phyloP scores from a whole-genome alignment of 305 asterid genomes.

The Ilex paraguariensis region DNA sequence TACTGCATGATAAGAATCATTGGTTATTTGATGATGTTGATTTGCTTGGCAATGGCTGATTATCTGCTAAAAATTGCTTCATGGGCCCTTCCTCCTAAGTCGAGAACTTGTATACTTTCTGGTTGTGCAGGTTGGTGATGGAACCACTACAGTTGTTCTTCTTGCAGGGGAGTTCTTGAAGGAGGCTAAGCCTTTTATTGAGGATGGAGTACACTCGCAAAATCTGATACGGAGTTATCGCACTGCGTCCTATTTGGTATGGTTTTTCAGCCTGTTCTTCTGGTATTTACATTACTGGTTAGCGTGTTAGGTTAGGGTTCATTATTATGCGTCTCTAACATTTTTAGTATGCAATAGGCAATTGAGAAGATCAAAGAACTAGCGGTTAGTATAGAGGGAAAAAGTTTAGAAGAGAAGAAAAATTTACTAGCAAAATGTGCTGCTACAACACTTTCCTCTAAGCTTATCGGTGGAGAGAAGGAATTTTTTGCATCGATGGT shows the following conservation, averaged over 20 bases:
- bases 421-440: slow-evolving; percentile 92
- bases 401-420: slow-evolving; percentile 90
- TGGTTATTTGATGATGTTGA: too few species aligned
- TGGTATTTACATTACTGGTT: too few species aligned
- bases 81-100: too few species aligned
- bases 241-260: slow-evolving; percentile 75
- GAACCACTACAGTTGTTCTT: slow-evolving; percentile 95
- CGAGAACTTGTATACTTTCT: not conserved
- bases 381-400: slow-evolving; percentile 88
- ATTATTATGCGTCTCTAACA: slow-evolving; percentile 5
- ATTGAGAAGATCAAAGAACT: slow-evolving; percentile 76
- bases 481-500: slow-evolving; percentile 96
- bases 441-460: slow-evolving; percentile 92
- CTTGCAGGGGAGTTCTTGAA: slow-evolving; percentile 94
- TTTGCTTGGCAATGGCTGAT: not conserved
- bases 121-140: slow-evolving; percentile 87
- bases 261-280: not conserved
- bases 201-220: slow-evolving; percentile 98
- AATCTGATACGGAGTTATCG: slow-evolving; percentile 90
- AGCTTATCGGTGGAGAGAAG: slow-evolving; percentile 99
- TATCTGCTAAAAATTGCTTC: not conserved
- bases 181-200: slow-evolving; percentile 97
- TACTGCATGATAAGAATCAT: too few species aligned
- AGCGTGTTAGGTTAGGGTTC: not conserved
- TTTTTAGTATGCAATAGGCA: slow-evolving; percentile 43